phyloP scores from a whole-genome alignment of 129 eudicot genomes.

The Rutidosis leptorrhynchoides region DNA sequence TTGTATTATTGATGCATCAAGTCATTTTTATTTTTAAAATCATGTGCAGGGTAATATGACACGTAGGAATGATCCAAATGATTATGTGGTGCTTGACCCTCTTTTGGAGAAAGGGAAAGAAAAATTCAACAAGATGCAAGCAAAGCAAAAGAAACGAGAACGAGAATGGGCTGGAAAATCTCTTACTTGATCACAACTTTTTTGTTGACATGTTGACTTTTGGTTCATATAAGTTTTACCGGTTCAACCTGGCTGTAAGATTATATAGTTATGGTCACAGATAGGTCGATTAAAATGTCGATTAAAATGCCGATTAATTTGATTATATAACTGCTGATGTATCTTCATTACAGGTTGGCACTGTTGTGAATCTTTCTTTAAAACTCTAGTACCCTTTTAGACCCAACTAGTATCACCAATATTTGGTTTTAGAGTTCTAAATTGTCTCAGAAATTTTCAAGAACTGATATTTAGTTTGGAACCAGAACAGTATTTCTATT shows the following conservation, averaged over 20 bases:
- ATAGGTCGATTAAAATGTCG: background rate
- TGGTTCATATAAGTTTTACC: background rate
- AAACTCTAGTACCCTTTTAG: constrained; percentile 14
- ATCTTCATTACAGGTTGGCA: background rate
- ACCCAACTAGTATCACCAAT: no score
- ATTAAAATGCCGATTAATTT: background rate
- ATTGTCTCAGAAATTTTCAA: no score
- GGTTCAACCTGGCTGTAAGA: background rate
- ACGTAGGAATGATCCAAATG: constrained; percentile 74
- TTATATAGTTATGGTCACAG: background rate
- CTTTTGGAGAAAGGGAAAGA: constrained; percentile 91
- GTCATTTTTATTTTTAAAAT: constrained; percentile 1
- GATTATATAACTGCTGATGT: constrained; percentile 2
- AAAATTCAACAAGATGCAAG: constrained; percentile 89
- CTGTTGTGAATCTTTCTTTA: constrained; percentile 5
- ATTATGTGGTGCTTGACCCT: constrained; percentile 88
- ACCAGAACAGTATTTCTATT: no score
- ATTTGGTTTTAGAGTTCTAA: constrained; percentile 1
- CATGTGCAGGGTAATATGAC: constrained; percentile 69
- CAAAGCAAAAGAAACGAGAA: constrained; percentile 83
- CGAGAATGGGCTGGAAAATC: constrained; percentile 99
- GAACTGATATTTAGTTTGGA: no score
- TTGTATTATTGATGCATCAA: background rate
- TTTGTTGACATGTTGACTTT: background rate
- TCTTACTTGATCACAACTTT: constrained; percentile 47